Base-by-base conservation (phyloP, 768 basidiomycete species). In the Boletus edulis region DNA sequence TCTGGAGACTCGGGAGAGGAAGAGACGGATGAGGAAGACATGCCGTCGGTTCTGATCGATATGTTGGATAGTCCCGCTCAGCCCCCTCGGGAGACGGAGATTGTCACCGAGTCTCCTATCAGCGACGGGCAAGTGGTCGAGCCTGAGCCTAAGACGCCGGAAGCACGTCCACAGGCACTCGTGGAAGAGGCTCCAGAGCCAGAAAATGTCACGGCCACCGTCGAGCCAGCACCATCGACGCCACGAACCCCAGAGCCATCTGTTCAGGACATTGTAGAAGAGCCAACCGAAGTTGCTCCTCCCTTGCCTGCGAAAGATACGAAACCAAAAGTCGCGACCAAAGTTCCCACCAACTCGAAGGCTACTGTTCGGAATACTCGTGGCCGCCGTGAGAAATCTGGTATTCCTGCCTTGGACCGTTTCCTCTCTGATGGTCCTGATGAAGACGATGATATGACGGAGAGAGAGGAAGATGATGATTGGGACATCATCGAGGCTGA, bases 401-500 rank as follows among this genome's bases (percentile, higher is more conserved):
- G 90, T 54, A 82, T 94, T 41, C 79, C 84, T 15, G 91, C 90
- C 2, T 73, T 94, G 69, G 90, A 94, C 69, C 81, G 84, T 44
- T 83, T 85, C 65, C 72, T 90, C 29, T 79, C 81, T 14, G 85
- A 84, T 65, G 78, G 70, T 38, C 72, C 72, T 55, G 76, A 77
- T 29, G 77, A 75, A 55, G 77, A 78, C 17, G 75, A 63, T 2
- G 73, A 73, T 31, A 67, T 65, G 52, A 75, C 73, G 18, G 78
- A 78, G 62, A 73, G 52, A 49, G 72, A 73, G 18, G 84, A 86
- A 51, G 91, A 93, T 48, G 89, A 92, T 40, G 93, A 94, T 53
- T 96, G 94, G 93, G 93, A 94, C 79, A 82, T 94, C 58, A 80
- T 96, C 56, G 90, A 93, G 38, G 89, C 75, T 6, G 87, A 87